Base-by-base conservation (phyloP, 2,329 filamentous ascomycete species). In the Alternaria angustiovoidea region DNA sequence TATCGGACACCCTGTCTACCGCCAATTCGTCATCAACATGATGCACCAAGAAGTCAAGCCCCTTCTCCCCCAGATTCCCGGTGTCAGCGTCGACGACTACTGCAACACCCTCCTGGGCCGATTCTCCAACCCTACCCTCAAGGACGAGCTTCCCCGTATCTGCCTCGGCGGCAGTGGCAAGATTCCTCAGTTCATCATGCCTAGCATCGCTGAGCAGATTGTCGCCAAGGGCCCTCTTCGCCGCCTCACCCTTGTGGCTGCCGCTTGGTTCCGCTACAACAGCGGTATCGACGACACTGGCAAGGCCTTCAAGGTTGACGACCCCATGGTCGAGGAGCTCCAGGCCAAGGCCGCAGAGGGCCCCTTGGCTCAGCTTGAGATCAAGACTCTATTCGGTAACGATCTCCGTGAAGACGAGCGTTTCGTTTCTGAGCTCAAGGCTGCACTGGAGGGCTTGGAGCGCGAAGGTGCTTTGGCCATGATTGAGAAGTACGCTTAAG, bases 171-270 rank as follows among this genome's bases (percentile, higher is more conserved):
- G 70, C 14, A 71, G 68, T 7, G 70, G 70, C 64, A 73, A 73
- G 63, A 65, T 73, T 38, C 70, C 70, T 1, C 69, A 73, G 48
- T 73, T 73, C 65, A 73, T 73, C 60, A 71, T 72, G 65, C 70
- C 70, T 42, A 69, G 65, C 39, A 71, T 73, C 24, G 69, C 70
- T 7, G 70, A 73, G 62, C 70, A 73, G 49, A 72, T 73, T 34
- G n/a, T 59, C 5, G 64, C 68, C 30, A 64, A 66, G 16, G 69
- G 69, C 12, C 67, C 69, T 8, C 66, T 73, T 26, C 61, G 64
- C 39, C 69, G 70, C 52, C 63, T 73, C 7, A 70, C 70, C 14
- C 62, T 73, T 4, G 65, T 66, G 20, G 65, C 68, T 8, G 70
- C 70, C 11, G 70, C 68, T 1, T 73, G 70, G 70, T 73, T 73